Base-by-base conservation (phyloP, 805 yeast genomes). In the Blastobotrys terrestris region DNA sequence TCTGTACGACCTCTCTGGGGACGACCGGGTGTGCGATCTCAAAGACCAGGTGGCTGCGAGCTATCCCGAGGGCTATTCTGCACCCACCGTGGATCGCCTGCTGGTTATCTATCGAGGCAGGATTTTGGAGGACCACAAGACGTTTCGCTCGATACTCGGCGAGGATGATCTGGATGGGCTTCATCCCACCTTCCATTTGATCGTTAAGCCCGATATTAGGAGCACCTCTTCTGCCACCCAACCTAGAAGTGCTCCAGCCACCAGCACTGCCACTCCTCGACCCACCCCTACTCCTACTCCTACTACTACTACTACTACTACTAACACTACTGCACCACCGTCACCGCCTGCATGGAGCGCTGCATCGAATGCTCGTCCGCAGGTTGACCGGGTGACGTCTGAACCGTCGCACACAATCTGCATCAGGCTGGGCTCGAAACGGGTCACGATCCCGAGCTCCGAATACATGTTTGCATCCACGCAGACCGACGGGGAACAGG, bases 131-230 rank as follows among this genome's bases (percentile, higher is more conserved):
- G 48, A 54, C 26, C 46, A 44, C 2, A 39, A 16, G 49, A 48
- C 43, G 14, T 26, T 54, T 7, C 50, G 50, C 14, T 22, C 48
- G 13, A 40, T 26, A 13, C 21, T 46, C 13, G 21, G 31, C 13
- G 44, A 41, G 16, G 31, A 41, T 13, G 47, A 19, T 3, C 20
- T 13, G 16, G 31, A 41, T 13, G 47, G 14, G 7, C 20, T 13
- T 11, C 26, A 16, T 11, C 45, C 50, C 16, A 55, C 58, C 15
- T 52, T 55, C 31, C 58, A 55, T 43, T 20, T 52, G 50, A 55
- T 55, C 13, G 35, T 55, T 16, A 53, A 45, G 20, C 31, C 39
- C 19, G 52, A 26, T 2, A 44, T 26, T 44, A n/a, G n/a, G n/a
- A n/a, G n/a, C n/a, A n/a, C n/a, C n/a, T n/a, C n/a, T n/a, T n/a